These are phyloP conservation scores for Solanum ossicruentum DNA, from an alignment of 257 asterid genomes.

Conservation along the genomic window DNA sequence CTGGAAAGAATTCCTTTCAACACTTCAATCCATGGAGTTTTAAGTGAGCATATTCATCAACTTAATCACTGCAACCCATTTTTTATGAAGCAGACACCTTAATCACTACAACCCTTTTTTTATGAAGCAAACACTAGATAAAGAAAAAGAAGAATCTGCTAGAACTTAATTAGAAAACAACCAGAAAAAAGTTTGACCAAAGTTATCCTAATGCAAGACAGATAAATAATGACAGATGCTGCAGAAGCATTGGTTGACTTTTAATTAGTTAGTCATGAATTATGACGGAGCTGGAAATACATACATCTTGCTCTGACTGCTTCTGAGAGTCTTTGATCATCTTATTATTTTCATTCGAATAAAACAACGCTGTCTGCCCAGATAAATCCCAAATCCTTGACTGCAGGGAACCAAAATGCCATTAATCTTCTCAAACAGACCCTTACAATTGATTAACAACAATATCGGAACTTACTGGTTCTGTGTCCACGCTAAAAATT, in stretches of 20 bases:
- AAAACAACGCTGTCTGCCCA: slow-evolving; percentile 61
- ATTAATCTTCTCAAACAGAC: slow-evolving; percentile 15
- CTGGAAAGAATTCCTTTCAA: background rate
- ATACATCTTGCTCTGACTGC: slow-evolving; percentile 79
- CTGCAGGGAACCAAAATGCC: slow-evolving; percentile 30
- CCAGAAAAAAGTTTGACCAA: background rate
- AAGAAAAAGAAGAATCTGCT: background rate
- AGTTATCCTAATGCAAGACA: background rate
- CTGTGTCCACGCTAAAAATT: slow-evolving; percentile 65
- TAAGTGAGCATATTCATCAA: background rate
- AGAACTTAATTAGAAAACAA: background rate
- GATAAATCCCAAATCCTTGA: slow-evolving; percentile 91
- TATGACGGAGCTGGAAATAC: slow-evolving; percentile 9
- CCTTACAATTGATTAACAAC: background rate
- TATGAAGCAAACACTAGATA: background rate
- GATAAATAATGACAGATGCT: background rate
- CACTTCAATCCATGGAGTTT: background rate
- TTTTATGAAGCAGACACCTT: background rate
- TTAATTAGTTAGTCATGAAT: slow-evolving; percentile 1
- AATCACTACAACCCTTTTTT: background rate
- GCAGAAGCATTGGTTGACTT: background rate
- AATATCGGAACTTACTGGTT: slow-evolving; percentile 44
- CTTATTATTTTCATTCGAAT: slow-evolving; percentile 54
- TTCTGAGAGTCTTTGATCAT: slow-evolving; percentile 49
- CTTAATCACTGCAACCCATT: background rate